Base-by-base conservation (phyloP, 192 early-diverging fungal species). In the Lobulomyces angularis region DNA sequence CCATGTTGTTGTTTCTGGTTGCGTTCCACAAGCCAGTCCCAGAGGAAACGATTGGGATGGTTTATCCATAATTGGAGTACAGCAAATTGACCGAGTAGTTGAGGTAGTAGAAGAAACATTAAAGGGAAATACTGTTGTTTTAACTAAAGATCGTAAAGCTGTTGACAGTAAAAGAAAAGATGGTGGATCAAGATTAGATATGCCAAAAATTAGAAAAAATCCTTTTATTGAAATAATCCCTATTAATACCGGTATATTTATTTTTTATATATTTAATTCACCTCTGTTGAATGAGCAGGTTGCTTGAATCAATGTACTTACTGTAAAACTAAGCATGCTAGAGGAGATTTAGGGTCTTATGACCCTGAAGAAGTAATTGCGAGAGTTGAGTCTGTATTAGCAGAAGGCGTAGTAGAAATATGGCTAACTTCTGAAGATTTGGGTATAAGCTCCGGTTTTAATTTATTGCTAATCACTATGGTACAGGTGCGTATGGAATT, bases 251-350 rank as follows among this genome's bases (percentile, higher is more conserved):
- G 67, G 42, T 3, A 29, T 48, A 8, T 9, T 50, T 50, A 4
- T 48, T 16, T 17, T 16, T n/a, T 9, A 2, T 16, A 48, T n/a
- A 22, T 21, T 27, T 16, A 55, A 37, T 52, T 5, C 5, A n/a
- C 9, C 50, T 19, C 32, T 7, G 8, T 19, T 45, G 7, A 18
- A 12, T 11, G 11, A 14, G 36, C 29, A 57, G 67, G 7, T n/a
- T 74, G 70, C 36, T 40, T 74, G 29, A 76, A 76, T 43, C 66
- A 75, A 30, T 76, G 73, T 53, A 76, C 73, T 2, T 76, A 76
- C 48, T 76, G 73, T 54, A 76, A 76, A 47, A 66, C 58, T 14
- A 67, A 69, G 25, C 55, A 23, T 27, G 59, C 68, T 8, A 48
- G 67, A 25, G 66, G 68, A 26, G 66, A 65, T 27, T 35, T 74